These are phyloP conservation scores for Suillus alpinus DNA, from an alignment of 768 basidiomycete species.

Conservation along the genomic window DNA sequence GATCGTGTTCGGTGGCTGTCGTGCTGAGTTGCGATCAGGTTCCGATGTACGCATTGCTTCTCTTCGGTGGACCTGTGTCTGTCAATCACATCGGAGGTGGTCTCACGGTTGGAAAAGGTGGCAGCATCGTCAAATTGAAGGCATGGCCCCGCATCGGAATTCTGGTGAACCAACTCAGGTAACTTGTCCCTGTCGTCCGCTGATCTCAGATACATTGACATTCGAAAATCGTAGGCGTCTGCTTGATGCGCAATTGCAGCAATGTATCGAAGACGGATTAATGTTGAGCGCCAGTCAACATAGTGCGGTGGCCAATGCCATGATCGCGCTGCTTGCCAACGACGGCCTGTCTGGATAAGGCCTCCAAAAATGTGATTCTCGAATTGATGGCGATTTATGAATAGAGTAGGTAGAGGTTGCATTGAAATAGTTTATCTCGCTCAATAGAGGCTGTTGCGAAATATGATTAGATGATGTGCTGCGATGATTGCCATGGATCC, in stretches of 20 bases:
- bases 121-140: constrained; percentile 56
- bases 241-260: constrained; percentile 64
- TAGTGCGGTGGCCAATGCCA: constrained; percentile 52
- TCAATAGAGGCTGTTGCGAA: background rate
- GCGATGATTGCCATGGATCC: background rate
- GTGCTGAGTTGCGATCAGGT: constrained; percentile 42
- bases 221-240: constrained; percentile 46
- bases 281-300: constrained; percentile 44
- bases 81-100: constrained; percentile 84
- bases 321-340: constrained; percentile 35
- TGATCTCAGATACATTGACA: background rate
- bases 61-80: constrained; percentile 79
- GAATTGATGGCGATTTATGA: background rate
- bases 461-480: background rate
- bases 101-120: constrained; percentile 55
- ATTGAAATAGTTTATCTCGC: background rate
- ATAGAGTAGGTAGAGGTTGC: background rate
- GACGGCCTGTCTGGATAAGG: constrained; percentile 30
- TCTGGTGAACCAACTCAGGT: constrained; percentile 84
- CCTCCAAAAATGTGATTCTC: background rate
- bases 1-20: background rate
- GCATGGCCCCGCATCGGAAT: constrained; percentile 92
- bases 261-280: constrained; percentile 61
- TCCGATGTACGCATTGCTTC: constrained; percentile 80
- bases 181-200: constrained; percentile 16